phyloP scores from a whole-genome alignment of 768 basidiomycete genomes.

The Epithele typhae region DNA sequence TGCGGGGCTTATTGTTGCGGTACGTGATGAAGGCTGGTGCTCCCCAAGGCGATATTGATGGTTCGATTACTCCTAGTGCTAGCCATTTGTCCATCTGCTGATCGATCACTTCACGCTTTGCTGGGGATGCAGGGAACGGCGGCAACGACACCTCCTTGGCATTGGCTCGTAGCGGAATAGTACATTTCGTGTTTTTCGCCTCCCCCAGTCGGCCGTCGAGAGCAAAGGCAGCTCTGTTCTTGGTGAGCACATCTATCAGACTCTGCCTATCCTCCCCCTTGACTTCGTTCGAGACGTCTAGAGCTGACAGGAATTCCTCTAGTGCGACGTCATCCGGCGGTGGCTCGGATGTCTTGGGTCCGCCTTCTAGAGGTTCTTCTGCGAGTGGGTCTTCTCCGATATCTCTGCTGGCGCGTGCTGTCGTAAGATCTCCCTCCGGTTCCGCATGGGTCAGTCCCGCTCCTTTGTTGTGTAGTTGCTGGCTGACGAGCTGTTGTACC shows the following conservation, averaged over 20 bases:
- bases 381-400: slow-evolving; percentile 1
- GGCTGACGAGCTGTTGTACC: no score
- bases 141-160: slow-evolving; percentile 15
- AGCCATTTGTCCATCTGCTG: slow-evolving; percentile 21
- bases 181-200: slow-evolving; percentile 8
- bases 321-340: slow-evolving; percentile 12
- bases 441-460: no score
- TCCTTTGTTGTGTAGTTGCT: no score
- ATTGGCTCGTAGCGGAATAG: slow-evolving; percentile 15
- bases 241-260: background rate
- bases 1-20: slow-evolving; percentile 31
- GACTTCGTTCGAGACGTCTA: background rate
- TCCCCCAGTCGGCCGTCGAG: slow-evolving; percentile 23
- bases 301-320: no score
- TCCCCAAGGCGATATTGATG: slow-evolving; percentile 35
- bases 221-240: slow-evolving; percentile 17
- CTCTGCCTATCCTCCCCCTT: background rate
- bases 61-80: slow-evolving; percentile 33
- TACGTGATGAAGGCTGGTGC: slow-evolving; percentile 32
- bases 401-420: no score
- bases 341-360: slow-evolving; percentile 27
- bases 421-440: background rate
- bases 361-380: slow-evolving; percentile 23
- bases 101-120: slow-evolving; percentile 7
- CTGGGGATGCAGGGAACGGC: slow-evolving; percentile 19